Evolutionary conservation across 108 stramenopile genomes (phyloP), one percentile per base, ranked within the genome.

Genomic region (Bacterosira constricta): DNA sequence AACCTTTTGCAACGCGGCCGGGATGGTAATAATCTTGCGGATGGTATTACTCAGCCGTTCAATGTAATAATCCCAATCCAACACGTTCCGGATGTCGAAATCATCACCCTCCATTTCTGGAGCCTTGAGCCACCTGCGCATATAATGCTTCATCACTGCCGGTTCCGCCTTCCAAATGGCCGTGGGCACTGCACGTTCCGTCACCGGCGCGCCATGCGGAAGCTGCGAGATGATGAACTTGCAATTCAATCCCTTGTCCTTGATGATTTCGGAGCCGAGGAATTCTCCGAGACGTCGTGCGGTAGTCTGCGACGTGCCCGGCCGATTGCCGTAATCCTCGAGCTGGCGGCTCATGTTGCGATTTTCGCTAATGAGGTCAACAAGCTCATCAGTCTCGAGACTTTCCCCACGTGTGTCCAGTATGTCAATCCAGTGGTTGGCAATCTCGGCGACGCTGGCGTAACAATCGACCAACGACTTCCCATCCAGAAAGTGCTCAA

Each of bases 341-440:
- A 99, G 77, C 71, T 97, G 96, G 39, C 95, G 90, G 63, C 97
- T 98, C 94, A 99, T 98, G 74, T 86, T 97, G 44, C 97, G 86
- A 68, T 97, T 97, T 81, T 99, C 98, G 54, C 95, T 91, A 82
- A 99, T 99, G 7, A 99, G 88, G 44, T 96, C 97, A 44, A 99
- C 65, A 9, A 99, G 86, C 80, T 99, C 98, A 32, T 98, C 97
- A 31, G 95, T 94, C 32, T 94, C 95, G 21, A 99, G 65, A 63
- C 85, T 93, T 53, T 91, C 94, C 29, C 98, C 99, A 46, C 82
- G 83, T 37, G 95, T 89, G 65, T 98, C 96, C 38, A 99, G 82
- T 39, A 99, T 94, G 79, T 99, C 98, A 56, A 99, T 91, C 99
- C 99, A 99, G 63, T 96, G 94, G 73, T 99, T 98, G 8, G 97